Conservation (phyloP, 108 stramenopile genomes). For the Cyclotella sp. region DNA sequence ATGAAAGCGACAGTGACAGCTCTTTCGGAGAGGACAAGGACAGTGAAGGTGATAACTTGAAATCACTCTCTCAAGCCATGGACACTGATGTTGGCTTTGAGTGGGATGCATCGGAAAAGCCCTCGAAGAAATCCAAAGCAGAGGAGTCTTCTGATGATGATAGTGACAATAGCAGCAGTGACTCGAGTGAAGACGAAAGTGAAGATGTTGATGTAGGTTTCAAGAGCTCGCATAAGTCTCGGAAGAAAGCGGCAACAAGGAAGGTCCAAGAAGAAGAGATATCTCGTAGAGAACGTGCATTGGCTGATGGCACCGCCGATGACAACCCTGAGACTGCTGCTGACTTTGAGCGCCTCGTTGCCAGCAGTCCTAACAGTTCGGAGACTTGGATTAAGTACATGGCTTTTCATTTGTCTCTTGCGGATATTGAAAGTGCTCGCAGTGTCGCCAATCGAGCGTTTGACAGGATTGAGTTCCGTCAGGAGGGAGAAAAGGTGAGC, state of each 20-base stretch:
- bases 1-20: slow-evolving; percentile 17
- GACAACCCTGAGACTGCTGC: slow-evolving; percentile 89
- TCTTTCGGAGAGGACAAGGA: slow-evolving; percentile 30
- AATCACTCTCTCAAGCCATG: slow-evolving; percentile 47
- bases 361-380: slow-evolving; percentile 89
- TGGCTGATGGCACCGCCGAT: slow-evolving; percentile 92
- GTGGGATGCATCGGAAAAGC: slow-evolving; percentile 57
- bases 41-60: slow-evolving; percentile 39
- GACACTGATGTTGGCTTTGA: slow-evolving; percentile 88
- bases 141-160: slow-evolving; percentile 51
- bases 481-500: slow-evolving; percentile 77
- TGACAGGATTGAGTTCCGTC: slow-evolving; percentile 90
- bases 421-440: slow-evolving; percentile 92
- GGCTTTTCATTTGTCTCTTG: slow-evolving; percentile 94
- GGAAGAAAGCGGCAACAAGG: slow-evolving; percentile 77
- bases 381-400: slow-evolving; percentile 96
- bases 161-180: slow-evolving; percentile 34
- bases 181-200: slow-evolving; percentile 54
- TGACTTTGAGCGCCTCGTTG: slow-evolving; percentile 96
- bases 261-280: slow-evolving; percentile 82
- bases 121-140: slow-evolving; percentile 16
- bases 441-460: slow-evolving; percentile 90
- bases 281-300: slow-evolving; percentile 73
- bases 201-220: slow-evolving; percentile 60
- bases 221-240: slow-evolving; percentile 72